Evolutionary conservation across 768 basidiomycete species (phyloP), one percentile per base, ranked within the genome.

Genomic region (Nidularia sp.): DNA sequence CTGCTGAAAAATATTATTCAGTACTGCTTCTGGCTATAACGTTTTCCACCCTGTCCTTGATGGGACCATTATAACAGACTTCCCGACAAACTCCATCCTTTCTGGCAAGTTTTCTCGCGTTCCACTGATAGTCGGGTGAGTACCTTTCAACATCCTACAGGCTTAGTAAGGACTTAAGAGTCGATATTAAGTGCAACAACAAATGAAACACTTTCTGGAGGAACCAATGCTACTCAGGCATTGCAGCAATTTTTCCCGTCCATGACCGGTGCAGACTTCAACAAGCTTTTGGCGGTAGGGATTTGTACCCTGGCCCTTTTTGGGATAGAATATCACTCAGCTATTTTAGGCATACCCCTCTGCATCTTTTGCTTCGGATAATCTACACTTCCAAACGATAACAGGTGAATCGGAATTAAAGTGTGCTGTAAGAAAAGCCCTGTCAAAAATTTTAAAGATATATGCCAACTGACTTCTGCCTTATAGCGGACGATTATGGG

Each of bases 41-140:
- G 35, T 50, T 1, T 86, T 83, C 69, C 67, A 67, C 42, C 82
- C 82, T 3, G 79, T 84, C 7, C 44, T 85, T 5, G 85, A 85
- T 55, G 78, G 78, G 1, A 71, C 72, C 44, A 53, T 80, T 6
- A 66, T 86, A 53, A 69, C 73, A 1, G 75, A 77, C n/a, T 69
- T 69, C 53, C 82, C 83, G 1, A 80, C 80, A 1, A 59, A 62
- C 31, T 69, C 69, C 5, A 72, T 86, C 35, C 59, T 72, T 3
- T 48, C 62, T 1, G 78, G 80, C 3, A 69, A 73, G 15, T 79
- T 81, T 50, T 65, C 71, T 1, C 63, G 69, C n/a, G 77, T 85
- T 3, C 78, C 82, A 4, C 60, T 85, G 2, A 77, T 88, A 33
- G 76, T 83, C 33, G 82, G 83, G 84, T 84, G 58, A 15, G 72